These are phyloP conservation scores for Alternaria gaisen DNA, from an alignment of 2,329 filamentous ascomycete genomes.

Conservation along the genomic window DNA sequence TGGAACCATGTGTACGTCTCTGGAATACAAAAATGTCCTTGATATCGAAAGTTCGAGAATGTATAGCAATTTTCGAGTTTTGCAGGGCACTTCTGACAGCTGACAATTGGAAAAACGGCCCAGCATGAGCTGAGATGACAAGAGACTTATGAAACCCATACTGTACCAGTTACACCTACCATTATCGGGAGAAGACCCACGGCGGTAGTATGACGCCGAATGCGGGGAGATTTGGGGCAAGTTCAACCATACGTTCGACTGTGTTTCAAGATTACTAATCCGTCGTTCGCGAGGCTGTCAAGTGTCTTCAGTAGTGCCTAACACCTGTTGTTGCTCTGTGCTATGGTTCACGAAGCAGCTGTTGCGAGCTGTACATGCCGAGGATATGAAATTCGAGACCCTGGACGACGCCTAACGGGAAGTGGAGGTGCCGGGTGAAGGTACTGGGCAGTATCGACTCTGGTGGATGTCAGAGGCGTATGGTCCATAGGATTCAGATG, in stretches of 20 bases:
- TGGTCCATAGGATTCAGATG: neutral
- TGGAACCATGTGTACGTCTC: neutral
- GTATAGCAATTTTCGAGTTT: neutral
- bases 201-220: neutral
- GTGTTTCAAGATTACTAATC: neutral
- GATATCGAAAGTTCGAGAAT: neutral
- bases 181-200: neutral
- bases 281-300: neutral
- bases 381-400: neutral
- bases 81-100: neutral
- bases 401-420: neutral
- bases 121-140: neutral
- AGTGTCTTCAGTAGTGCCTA: neutral
- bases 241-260: neutral
- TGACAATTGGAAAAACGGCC: neutral
- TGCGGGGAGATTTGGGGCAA: neutral
- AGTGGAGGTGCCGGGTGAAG: neutral
- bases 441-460: neutral
- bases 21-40: neutral
- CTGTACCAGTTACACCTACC: neutral
- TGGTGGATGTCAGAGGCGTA: neutral
- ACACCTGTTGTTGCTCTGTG: neutral
- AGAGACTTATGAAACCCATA: neutral
- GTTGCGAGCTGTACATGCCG: neutral
- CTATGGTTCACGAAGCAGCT: neutral